Conservation (phyloP, 108 stramenopile genomes). For the Thalassiosira profunda region DNA sequence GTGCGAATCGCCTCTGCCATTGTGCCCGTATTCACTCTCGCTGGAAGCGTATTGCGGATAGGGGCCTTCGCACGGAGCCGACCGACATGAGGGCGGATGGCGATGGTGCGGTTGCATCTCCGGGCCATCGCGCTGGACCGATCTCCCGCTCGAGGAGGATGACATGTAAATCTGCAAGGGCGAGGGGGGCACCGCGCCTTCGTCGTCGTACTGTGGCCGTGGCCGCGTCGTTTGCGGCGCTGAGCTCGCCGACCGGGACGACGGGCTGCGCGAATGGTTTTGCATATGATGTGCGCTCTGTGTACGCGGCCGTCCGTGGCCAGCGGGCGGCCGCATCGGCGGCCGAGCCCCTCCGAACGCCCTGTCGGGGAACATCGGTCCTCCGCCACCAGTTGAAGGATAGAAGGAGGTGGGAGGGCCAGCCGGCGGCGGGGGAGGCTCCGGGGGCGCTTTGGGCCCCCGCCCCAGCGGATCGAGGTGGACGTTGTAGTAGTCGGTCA, state of each 20-base stretch:
- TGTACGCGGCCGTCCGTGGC: not conserved
- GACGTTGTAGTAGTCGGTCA: no score
- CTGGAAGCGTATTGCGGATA: not conserved
- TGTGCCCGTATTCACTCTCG: conserved; percentile 1
- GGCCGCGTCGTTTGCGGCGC: not conserved
- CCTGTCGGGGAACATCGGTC: conserved; percentile 25
- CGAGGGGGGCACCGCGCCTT: conserved; percentile 1
- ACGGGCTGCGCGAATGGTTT: not conserved
- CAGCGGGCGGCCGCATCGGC: conserved; percentile 4
- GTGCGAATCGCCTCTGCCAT: no score
- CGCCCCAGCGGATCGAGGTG: conserved; percentile 25
- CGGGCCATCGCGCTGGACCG: not conserved
- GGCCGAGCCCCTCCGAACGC: not conserved
- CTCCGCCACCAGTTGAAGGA: not conserved
- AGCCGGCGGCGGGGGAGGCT: conserved; percentile 4
- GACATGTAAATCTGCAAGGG: conserved; percentile 13
- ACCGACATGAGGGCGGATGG: no score
- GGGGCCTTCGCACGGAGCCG: no score
- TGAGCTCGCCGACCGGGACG: not conserved
- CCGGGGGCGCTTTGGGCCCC: conserved; percentile 2
- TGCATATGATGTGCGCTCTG: not conserved
- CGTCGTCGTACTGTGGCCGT: not conserved
- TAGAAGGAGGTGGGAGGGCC: not conserved
- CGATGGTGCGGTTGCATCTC: not conserved
- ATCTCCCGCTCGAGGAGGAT: not conserved